Evolutionary conservation across 306 rosid species (phyloP).

Genomic region (Nissolia schottii): DNA sequence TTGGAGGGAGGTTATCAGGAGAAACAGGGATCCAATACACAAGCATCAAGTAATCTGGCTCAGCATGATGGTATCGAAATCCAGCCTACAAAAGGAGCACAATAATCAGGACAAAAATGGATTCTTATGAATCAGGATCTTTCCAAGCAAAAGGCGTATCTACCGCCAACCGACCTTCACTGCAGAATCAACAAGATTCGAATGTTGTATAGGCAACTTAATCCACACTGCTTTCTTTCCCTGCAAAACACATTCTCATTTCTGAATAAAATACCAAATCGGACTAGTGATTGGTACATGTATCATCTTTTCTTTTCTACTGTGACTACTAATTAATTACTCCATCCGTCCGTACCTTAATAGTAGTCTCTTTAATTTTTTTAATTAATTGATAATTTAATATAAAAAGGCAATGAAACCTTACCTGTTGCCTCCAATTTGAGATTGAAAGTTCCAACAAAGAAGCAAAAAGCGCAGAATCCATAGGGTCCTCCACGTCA

Average conservation of each 20-base stretch:
- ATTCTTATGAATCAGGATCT: neutral
- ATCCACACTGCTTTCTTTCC: conserved; percentile 82
- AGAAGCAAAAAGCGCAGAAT: conserved; percentile 38
- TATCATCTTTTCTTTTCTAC: no score
- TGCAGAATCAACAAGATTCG: conserved; percentile 57
- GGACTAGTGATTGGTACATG: no score
- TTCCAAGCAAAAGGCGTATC: neutral
- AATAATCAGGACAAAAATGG: neutral
- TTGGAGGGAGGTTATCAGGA: conserved; percentile 51
- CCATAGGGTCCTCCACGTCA: conserved; percentile 43
- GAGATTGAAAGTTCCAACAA: conserved; percentile 43
- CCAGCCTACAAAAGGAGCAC: conserved; percentile 53
- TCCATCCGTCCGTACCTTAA: no score
- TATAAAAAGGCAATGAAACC: neutral
- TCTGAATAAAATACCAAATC: neutral
- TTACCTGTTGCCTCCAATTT: conserved; percentile 60
- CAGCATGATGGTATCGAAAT: conserved; percentile 83
- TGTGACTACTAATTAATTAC: neutral
- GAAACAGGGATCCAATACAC: conserved; percentile 64
- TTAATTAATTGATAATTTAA: no score
- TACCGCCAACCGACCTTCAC: conserved; percentile 45
- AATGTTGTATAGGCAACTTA: conserved; percentile 52
- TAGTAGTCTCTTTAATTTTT: no score
- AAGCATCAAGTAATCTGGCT: conserved; percentile 75
- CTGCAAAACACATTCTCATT: conserved; percentile 23